Evolutionary conservation across 352 stramenopile genomes (phyloP).

Genomic region (Detonula confervacea): DNA sequence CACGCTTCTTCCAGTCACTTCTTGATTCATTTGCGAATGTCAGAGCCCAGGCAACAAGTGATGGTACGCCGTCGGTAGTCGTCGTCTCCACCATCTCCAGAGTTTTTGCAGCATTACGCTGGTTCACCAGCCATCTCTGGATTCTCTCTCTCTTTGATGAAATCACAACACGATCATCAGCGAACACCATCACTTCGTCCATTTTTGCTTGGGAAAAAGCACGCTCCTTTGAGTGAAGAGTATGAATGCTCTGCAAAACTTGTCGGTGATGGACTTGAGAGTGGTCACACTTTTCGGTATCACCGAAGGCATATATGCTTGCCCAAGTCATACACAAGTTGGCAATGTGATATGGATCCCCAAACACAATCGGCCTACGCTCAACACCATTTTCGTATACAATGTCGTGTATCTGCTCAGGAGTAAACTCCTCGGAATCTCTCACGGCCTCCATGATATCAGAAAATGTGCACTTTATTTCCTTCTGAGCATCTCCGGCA

Average conservation of each 20-base stretch:
- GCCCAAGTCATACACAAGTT: conserved; percentile 7
- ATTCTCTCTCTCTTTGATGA: conserved; percentile 4
- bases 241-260: conserved; percentile 5
- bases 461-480: neutral
- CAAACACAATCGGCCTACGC: conserved; percentile 13
- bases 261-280: conserved; percentile 16
- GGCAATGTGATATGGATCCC: conserved; percentile 13
- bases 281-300: conserved; percentile 16
- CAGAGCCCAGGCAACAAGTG: conserved; percentile 4
- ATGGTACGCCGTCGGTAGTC: too few relatives aligned
- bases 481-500: conserved; percentile 21
- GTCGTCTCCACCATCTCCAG: neutral
- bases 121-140: conserved; percentile 17
- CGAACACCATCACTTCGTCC: neutral
- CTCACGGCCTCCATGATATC: neutral
- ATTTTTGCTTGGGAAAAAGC: neutral
- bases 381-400: conserved; percentile 13
- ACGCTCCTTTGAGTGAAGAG: conserved; percentile 1
- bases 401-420: neutral
- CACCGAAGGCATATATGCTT: conserved; percentile 3
- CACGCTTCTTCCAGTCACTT: conserved; percentile 6
- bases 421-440: neutral
- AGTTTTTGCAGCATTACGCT: too few relatives aligned
- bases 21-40: neutral
- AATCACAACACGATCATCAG: neutral